Conservation (phyloP, 2,329 filamentous ascomycete genomes). For the Teratosphaeria pseudoeucalypti region DNA sequence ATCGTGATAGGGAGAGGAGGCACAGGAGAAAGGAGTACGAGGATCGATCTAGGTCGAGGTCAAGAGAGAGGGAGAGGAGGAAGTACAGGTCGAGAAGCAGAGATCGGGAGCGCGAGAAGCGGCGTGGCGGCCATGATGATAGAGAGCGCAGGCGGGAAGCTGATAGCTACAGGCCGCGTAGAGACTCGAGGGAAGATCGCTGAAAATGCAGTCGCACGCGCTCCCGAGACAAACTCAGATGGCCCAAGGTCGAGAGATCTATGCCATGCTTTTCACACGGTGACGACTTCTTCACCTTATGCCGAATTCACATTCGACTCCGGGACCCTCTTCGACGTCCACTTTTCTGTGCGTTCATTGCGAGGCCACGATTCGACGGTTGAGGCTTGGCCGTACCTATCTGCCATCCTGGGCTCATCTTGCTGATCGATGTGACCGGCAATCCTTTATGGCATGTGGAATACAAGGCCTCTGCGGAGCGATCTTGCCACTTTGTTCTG, state of each 20-base stretch:
- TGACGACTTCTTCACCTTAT: neutral
- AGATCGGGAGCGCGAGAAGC: slow-evolving; percentile 4
- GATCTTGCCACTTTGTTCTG: neutral
- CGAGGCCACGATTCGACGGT: neutral
- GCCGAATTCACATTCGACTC: neutral
- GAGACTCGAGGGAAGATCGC: slow-evolving; percentile 7
- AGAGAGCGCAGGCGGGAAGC: slow-evolving; percentile 2
- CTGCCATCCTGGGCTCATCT: neutral
- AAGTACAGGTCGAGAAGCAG: slow-evolving; percentile 11
- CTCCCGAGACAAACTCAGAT: neutral
- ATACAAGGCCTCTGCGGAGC: neutral
- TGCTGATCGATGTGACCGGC: neutral
- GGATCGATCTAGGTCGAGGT: slow-evolving; percentile 7
- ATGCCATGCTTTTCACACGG: neutral
- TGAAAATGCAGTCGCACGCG: neutral
- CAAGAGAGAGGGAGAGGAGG: slow-evolving; percentile 11
- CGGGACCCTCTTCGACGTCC: neutral
- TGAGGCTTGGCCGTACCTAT: neutral
- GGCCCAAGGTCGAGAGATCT: neutral
- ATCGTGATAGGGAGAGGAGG: slow-evolving; percentile 14
- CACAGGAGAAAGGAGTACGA: slow-evolving; percentile 11
- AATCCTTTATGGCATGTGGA: neutral
- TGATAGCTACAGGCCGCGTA: neutral
- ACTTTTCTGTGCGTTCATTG: neutral
- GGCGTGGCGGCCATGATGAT: neutral